These are phyloP conservation scores for Penicillium silybi DNA, from an alignment of 495 filamentous ascomycete genomes.

Conservation along the genomic window DNA sequence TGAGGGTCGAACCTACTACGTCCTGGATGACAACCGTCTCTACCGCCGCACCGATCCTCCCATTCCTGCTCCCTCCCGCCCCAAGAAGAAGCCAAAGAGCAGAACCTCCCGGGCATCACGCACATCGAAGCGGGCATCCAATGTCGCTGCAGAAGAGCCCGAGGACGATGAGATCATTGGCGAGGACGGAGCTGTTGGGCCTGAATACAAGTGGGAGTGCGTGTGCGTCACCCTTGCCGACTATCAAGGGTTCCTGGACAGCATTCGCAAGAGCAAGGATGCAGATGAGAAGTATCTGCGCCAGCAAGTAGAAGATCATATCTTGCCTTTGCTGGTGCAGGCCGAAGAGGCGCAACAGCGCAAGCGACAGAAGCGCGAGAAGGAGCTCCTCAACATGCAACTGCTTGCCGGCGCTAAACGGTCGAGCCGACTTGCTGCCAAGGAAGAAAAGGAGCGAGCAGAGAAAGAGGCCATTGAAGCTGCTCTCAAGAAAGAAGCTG, in stretches of 20 bases:
- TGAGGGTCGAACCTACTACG: constrained; percentile 78
- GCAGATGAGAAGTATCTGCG: constrained; percentile 75
- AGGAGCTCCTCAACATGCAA: constrained; percentile 73
- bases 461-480: constrained; percentile 69
- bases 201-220: constrained; percentile 76
- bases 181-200: constrained; percentile 27
- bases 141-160: constrained; percentile 48
- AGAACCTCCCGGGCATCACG: constrained; percentile 67
- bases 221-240: constrained; percentile 75
- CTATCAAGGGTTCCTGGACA: constrained; percentile 66
- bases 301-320: constrained; percentile 63
- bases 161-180: constrained; percentile 45
- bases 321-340: constrained; percentile 79
- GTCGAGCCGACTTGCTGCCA: constrained; percentile 80
- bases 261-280: constrained; percentile 69
- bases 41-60: constrained; percentile 76
- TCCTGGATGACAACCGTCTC: constrained; percentile 89
- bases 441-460: constrained; percentile 70
- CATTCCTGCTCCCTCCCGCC: constrained; percentile 50
- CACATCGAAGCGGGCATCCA: constrained; percentile 66
- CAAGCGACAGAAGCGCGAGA: constrained; percentile 66
- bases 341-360: constrained; percentile 67
- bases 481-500: constrained; percentile 62
- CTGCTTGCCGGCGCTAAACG: constrained; percentile 90
- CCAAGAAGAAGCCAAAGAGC: constrained; percentile 72